phyloP scores from a whole-genome alignment of 805 yeast species.

The Teunomyces atbi region DNA sequence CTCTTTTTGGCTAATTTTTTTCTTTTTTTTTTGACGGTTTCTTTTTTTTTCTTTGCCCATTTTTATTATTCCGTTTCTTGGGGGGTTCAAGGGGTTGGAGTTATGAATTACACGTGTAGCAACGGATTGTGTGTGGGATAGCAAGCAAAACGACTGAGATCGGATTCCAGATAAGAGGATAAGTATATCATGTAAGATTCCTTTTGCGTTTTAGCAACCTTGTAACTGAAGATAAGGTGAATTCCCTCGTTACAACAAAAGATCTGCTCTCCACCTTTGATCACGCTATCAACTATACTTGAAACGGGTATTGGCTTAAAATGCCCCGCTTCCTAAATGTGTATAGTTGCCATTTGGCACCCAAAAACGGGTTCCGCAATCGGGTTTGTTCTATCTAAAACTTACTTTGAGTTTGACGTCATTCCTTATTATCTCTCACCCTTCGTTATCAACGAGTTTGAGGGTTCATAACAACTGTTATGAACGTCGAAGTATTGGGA shows the following conservation, averaged over 20 bases:
- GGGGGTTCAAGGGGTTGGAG: slow-evolving; percentile 4
- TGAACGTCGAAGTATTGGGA: no score
- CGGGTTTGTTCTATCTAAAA: background rate
- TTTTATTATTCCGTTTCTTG: background rate
- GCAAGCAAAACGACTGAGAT: background rate
- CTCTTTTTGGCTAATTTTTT: background rate
- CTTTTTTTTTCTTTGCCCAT: background rate
- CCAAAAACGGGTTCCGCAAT: background rate
- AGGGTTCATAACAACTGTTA: no score
- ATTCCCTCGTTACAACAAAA: background rate
- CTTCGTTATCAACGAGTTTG: no score
- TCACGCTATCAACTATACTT: background rate
- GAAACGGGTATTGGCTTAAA: background rate
- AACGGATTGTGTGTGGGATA: background rate
- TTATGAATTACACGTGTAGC: background rate
- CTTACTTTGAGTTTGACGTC: background rate
- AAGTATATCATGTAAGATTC: background rate
- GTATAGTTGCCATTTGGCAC: background rate
- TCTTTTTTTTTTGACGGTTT: background rate
- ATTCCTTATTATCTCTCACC: no score
- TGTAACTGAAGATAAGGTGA: background rate
- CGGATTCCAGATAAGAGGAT: background rate
- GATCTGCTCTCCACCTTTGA: slow-evolving; percentile 1
- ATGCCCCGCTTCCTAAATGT: background rate
- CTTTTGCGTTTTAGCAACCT: background rate